Evolutionary conservation across 78 protist species (phyloP), one percentile per base, ranked within the genome.

Genomic region (Dictyostelium purpureum): DNA sequence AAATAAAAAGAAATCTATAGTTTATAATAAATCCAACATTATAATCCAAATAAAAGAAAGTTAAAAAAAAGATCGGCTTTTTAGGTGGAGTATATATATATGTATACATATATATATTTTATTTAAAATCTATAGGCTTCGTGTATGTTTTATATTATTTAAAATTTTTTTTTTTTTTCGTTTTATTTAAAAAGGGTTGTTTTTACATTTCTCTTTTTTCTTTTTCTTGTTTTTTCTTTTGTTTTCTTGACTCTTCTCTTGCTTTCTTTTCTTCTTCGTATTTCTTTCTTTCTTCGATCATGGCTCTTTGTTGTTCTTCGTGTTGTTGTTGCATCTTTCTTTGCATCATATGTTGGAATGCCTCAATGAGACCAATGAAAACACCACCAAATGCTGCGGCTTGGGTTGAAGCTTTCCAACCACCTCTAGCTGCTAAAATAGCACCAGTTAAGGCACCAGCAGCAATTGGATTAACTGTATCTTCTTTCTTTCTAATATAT

Each of bases 361-460:
- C 70, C 33, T 83, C 91, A n/a, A 83, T 69, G 38, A 83, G 38
- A 83, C 91, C 79, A n/a, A 83, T 83, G 52, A 83, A 83, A n/a
- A 71, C 31, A 83, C 91, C 91, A 83, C 91, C 91, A 26, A 73
- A 35, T 9, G 78, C 91, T 0, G 91, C 91, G 9, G 73, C 52
- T 28, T 26, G 40, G 2, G 59, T 75, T 33, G 81, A 42, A 2
- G 73, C 63, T 51, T 59, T 83, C 69, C 69, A 83, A 59, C 91
- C 91, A 11, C 37, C 1, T 57, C 91, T 76, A 5, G 82, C 79
- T 6, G 91, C 89, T 42, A 80, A 67, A 18, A 80, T 19, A 70
- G 82, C 91, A 83, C 91, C 81, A 31, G 91, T 83, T 10, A 83
- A 31, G 3, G 91, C 78, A 83, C 91, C 91, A 26, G 91, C 79